Percentiles rank a stretch among this genome's conserved stretches.
phyloP scores from a whole-genome alignment of 768 basidiomycete genomes.

The Lentinula edodes region DNA sequence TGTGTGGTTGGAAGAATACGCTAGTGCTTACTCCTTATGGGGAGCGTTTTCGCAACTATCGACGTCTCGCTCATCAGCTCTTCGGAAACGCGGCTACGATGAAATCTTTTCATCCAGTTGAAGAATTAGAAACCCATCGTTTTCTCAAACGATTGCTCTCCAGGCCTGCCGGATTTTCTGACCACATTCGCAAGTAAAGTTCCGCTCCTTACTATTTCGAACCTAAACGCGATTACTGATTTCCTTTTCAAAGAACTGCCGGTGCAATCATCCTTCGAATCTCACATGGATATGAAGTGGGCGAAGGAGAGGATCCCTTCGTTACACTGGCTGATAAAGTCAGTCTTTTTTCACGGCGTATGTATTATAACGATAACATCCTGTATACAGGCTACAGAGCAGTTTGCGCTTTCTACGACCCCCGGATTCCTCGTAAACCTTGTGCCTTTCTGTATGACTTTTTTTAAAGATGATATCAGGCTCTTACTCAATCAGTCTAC shows the following conservation, averaged over 20 bases:
- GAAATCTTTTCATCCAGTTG: slow-evolving; percentile 30
- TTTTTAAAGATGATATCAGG: background rate
- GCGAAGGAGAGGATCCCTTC: slow-evolving; percentile 33
- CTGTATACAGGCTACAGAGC: slow-evolving; percentile 3
- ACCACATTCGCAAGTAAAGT: slow-evolving; percentile 32
- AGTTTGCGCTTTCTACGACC: slow-evolving; percentile 19
- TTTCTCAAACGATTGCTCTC: slow-evolving; percentile 33
- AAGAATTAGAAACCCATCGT: slow-evolving; percentile 32
- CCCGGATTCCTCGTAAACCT: slow-evolving; percentile 47
- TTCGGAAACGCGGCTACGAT: slow-evolving; percentile 34
- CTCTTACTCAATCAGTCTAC: background rate
- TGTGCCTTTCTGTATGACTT: slow-evolving; percentile 35
- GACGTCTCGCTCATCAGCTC: slow-evolving; percentile 34
- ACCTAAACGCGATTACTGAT: background rate
- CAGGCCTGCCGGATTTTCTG: slow-evolving; percentile 25
- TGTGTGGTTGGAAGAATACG: slow-evolving; percentile 8
- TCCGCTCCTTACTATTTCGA: background rate
- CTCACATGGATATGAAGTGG: slow-evolving; percentile 37
- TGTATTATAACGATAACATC: background rate
- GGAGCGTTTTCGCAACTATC: slow-evolving; percentile 33
- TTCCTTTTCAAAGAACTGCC: slow-evolving; percentile 27
- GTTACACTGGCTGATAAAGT: slow-evolving; percentile 31
- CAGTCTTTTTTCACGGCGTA: slow-evolving; percentile 21
- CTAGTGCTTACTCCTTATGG: slow-evolving; percentile 24
- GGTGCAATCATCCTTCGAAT: slow-evolving; percentile 40